Percentiles rank a stretch among this genome's conserved stretches.
Conservation (phyloP, 2,329 filamentous ascomycete species). For the Penicillium decumbens region DNA sequence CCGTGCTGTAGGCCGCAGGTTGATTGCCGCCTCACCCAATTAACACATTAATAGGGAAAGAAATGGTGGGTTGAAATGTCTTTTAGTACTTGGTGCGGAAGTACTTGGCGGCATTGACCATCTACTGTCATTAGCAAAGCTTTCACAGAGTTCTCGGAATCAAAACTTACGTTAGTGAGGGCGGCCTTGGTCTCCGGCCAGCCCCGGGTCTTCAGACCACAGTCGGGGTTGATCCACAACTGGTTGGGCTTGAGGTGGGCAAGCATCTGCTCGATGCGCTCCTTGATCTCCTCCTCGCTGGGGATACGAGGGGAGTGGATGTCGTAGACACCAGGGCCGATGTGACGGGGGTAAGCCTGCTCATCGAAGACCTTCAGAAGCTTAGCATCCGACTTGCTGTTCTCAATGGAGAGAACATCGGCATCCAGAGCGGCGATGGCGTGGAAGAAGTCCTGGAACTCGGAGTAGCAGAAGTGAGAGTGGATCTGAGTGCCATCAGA, state of each 20-base stretch:
- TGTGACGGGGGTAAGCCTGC: constrained; percentile 94
- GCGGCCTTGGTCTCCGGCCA: constrained; percentile 99
- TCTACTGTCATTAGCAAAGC: constrained; percentile 27
- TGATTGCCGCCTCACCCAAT: constrained; percentile 34
- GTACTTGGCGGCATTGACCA: constrained; percentile 97
- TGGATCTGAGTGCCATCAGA: constrained; percentile 97
- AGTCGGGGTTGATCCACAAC: constrained; percentile 99
- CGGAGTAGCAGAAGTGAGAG: constrained; percentile 99
- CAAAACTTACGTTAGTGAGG: constrained; percentile 53
- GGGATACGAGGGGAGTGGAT: constrained; percentile 91
- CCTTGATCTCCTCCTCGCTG: constrained; percentile 96
- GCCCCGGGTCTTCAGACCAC: constrained; percentile 97
- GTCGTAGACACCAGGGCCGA: constrained; percentile 98
- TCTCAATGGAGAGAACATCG: constrained; percentile 98
- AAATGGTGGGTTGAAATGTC: constrained; percentile 3
- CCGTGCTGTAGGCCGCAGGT: constrained; percentile 34
- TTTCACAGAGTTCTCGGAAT: not conserved
- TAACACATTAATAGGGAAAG: constrained; percentile 19
- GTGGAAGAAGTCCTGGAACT: constrained; percentile 99
- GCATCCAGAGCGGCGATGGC: constrained; percentile 97
- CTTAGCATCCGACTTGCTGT: constrained; percentile 99
- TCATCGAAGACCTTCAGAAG: constrained; percentile 98
- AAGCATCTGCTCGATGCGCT: constrained; percentile 97
- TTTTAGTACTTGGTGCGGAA: constrained; percentile 78
- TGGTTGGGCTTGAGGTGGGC: constrained; percentile 95